A percentile compares a stretch with the other conserved stretches of the same genome.
phyloP scores from a whole-genome alignment of 106 monocot genomes.

The Vanilla planifolia region DNA sequence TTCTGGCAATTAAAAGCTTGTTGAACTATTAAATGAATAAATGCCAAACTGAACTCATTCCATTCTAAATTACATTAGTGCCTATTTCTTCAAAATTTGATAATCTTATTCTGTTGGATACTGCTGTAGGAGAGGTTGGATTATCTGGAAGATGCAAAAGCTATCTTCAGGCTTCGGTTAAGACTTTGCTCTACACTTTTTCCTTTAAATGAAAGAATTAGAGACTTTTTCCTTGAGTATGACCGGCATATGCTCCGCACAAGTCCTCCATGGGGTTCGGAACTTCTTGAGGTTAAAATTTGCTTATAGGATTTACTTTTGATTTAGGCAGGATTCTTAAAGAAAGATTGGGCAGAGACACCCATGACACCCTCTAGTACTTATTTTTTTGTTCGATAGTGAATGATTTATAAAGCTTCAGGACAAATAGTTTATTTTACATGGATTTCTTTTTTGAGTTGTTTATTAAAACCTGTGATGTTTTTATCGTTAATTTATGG shows the following conservation, averaged over 20 bases:
- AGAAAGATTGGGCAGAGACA: no score
- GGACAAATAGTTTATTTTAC: no score
- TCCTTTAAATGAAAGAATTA: slow-evolving; percentile 89
- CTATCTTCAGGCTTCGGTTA: slow-evolving; percentile 73
- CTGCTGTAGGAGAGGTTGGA: slow-evolving; percentile 78
- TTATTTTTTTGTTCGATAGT: no score
- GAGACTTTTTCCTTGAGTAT: slow-evolving; percentile 97
- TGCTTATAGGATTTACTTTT: neutral
- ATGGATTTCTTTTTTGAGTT: no score
- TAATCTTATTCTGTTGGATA: slow-evolving; percentile 2
- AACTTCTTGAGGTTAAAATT: slow-evolving; percentile 85
- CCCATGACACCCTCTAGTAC: no score
- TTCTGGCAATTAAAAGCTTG: no score
- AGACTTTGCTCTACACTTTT: slow-evolving; percentile 79
- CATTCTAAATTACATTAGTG: neutral
- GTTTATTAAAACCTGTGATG: no score
- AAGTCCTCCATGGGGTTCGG: slow-evolving; percentile 98
- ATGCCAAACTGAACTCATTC: neutral
- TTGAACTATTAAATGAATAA: no score
- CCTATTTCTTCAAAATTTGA: no score
- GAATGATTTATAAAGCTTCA: no score
- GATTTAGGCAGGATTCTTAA: no score
- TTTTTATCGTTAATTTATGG: no score
- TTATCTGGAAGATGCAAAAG: slow-evolving; percentile 96
- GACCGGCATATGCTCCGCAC: slow-evolving; percentile 87